phyloP scores from a whole-genome alignment of 768 basidiomycete species.

The Coprinopsis cinerea region DNA sequence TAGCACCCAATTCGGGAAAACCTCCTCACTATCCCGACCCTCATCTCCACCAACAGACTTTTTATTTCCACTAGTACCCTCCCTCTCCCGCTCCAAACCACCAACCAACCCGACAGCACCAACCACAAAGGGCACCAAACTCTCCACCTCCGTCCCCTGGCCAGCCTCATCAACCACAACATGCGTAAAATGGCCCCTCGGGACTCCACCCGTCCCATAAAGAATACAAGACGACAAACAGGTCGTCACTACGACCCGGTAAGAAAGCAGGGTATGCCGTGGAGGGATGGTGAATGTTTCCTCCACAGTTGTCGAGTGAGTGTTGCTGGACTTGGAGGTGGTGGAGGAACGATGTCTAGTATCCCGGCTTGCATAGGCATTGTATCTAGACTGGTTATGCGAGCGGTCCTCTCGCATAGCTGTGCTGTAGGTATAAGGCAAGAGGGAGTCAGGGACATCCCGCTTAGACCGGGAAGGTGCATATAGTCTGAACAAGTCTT shows the following conservation, averaged over 20 bases:
- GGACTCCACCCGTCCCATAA: constrained; percentile 49
- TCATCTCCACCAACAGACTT: no score
- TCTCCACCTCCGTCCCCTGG: constrained; percentile 65
- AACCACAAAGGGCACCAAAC: no score
- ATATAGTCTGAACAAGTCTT: constrained; percentile 41
- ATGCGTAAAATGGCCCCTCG: constrained; percentile 57
- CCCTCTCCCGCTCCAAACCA: no score
- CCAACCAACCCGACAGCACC: no score
- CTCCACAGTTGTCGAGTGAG: neutral
- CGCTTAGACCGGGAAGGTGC: constrained; percentile 29
- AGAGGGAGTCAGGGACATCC: neutral
- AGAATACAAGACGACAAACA: constrained; percentile 56
- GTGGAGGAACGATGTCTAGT: no score
- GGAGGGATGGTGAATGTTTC: constrained; percentile 32
- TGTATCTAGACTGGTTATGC: no score
- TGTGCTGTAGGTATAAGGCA: neutral
- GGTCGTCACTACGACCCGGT: constrained; percentile 55
- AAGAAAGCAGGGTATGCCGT: constrained; percentile 31
- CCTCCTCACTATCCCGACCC: no score
- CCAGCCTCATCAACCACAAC: constrained; percentile 71
- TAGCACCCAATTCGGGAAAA: constrained; percentile 55
- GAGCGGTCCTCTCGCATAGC: no score
- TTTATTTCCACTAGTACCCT: no score
- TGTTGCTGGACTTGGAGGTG: no score
- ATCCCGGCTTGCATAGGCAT: no score